Evolutionary conservation across 768 basidiomycete genomes (phyloP).

Genomic region (Mycena galericulata): DNA sequence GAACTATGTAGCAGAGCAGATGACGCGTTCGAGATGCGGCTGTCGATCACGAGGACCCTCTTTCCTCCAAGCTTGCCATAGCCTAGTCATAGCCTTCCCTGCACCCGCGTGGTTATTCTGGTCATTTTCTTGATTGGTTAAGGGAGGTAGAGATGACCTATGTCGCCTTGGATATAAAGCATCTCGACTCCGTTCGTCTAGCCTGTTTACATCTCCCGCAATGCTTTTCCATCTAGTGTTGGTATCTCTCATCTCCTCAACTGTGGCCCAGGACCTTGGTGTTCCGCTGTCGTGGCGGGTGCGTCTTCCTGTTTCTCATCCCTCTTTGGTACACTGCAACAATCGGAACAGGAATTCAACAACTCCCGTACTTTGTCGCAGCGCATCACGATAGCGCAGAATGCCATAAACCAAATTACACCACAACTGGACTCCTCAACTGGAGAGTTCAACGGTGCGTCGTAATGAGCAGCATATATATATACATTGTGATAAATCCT

Average conservation of each 20-base stretch:
- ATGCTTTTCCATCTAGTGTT: conserved; percentile 17
- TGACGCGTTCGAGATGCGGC: too few species aligned
- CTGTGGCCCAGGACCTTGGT: conserved; percentile 52
- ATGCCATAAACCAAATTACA: conserved; percentile 55
- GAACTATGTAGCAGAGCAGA: too few species aligned
- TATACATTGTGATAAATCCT: too few species aligned
- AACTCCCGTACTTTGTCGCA: conserved; percentile 52
- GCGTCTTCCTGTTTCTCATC: conserved; percentile 26
- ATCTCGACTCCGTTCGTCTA: neutral
- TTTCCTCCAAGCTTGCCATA: too few species aligned
- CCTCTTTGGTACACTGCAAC: neutral
- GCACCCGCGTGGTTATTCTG: too few species aligned
- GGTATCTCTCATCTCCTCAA: conserved; percentile 15
- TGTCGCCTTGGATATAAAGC: neutral
- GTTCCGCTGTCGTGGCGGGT: conserved; percentile 60
- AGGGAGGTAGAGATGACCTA: conserved; percentile 1
- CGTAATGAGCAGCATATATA: too few species aligned
- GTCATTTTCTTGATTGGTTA: too few species aligned
- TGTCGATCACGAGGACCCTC: too few species aligned
- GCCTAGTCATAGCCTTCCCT: too few species aligned
- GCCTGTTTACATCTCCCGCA: neutral
- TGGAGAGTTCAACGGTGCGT: conserved; percentile 58
- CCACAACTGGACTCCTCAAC: conserved; percentile 50
- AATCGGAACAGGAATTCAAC: conserved; percentile 51
- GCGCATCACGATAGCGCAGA: conserved; percentile 55